Conservation (phyloP, 73 alveolate species). For the Paramecium caudatum region DNA sequence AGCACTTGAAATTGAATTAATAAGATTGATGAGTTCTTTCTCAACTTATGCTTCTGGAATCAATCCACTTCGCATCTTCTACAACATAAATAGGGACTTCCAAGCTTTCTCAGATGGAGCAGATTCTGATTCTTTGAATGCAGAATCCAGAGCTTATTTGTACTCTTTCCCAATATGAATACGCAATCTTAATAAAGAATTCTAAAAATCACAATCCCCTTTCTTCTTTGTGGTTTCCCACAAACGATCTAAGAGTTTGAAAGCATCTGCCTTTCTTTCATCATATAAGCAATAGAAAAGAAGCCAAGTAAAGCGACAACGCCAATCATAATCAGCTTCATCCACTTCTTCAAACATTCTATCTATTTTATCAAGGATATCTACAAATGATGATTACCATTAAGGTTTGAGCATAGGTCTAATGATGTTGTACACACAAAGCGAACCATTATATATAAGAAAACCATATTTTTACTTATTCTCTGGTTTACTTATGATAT, state of each 20-base stretch:
- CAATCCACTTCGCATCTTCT: constrained; percentile 95
- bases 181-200: constrained; percentile 94
- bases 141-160: constrained; percentile 93
- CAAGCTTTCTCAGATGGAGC: constrained; percentile 91
- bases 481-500: constrained; percentile 95
- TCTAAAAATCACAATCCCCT: constrained; percentile 97
- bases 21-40: constrained; percentile 95
- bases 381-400: constrained; percentile 95
- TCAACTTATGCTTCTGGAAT: constrained; percentile 98
- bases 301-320: constrained; percentile 89
- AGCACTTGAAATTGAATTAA: constrained; percentile 95
- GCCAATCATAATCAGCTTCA: constrained; percentile 97
- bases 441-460: constrained; percentile 95
- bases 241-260: constrained; percentile 95
- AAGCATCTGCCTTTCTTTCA: constrained; percentile 98
- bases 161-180: constrained; percentile 98
- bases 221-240: constrained; percentile 97
- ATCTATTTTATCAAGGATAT: constrained; percentile 93
- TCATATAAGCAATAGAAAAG: constrained; percentile 94
- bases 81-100: constrained; percentile 89
- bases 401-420: constrained; percentile 91
- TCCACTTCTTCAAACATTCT: constrained; percentile 97
- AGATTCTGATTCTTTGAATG: constrained; percentile 97
- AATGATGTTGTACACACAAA: constrained; percentile 92
- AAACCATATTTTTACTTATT: constrained; percentile 95